phyloP scores from a whole-genome alignment of 2,329 filamentous ascomycete genomes.

The Volutella citrinella region DNA sequence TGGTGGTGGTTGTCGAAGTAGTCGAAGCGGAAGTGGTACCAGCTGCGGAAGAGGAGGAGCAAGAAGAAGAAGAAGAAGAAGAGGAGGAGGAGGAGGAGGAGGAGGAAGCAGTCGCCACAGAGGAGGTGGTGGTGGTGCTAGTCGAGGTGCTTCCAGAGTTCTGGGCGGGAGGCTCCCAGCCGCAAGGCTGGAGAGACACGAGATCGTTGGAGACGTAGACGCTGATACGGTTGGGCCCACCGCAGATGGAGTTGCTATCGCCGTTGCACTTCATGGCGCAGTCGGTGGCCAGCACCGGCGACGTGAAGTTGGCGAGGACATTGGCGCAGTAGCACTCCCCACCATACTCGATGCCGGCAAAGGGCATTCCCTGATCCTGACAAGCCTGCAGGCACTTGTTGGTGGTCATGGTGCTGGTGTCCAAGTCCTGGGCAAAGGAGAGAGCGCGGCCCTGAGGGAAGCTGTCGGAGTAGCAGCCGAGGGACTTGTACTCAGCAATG shows the following conservation, averaged over 20 bases:
- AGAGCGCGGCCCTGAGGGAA: constrained; percentile 41
- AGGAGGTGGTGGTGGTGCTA: constrained; percentile 13
- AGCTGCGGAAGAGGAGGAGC: constrained; percentile 10
- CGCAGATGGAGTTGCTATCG: constrained; percentile 39
- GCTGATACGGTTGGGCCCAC: constrained; percentile 40
- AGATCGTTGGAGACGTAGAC: constrained; percentile 48
- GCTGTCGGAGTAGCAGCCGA: constrained; percentile 59
- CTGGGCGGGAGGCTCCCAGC: constrained; percentile 23
- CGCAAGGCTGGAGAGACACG: constrained; percentile 49
- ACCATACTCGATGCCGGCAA: constrained; percentile 47
- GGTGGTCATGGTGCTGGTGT: constrained; percentile 37
- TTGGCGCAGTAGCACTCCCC: constrained; percentile 51
- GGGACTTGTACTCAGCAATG: constrained; percentile 51
- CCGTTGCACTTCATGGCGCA: constrained; percentile 54
- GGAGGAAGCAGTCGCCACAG: constrained; percentile 37
- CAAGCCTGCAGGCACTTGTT: constrained; percentile 42
- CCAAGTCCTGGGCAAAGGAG: constrained; percentile 39
- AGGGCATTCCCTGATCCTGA: constrained; percentile 41
- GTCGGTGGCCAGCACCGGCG: constrained; percentile 30
- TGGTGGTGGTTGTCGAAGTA: constrained; percentile 15
- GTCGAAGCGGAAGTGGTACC: constrained; percentile 13
- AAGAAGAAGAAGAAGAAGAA: constrained; percentile 10
- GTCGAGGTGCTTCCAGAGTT: background rate
- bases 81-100: constrained; percentile 29
- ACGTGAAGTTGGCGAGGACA: constrained; percentile 48